Conservation (phyloP, 305 asterid species). For the Ajuga reptans region DNA sequence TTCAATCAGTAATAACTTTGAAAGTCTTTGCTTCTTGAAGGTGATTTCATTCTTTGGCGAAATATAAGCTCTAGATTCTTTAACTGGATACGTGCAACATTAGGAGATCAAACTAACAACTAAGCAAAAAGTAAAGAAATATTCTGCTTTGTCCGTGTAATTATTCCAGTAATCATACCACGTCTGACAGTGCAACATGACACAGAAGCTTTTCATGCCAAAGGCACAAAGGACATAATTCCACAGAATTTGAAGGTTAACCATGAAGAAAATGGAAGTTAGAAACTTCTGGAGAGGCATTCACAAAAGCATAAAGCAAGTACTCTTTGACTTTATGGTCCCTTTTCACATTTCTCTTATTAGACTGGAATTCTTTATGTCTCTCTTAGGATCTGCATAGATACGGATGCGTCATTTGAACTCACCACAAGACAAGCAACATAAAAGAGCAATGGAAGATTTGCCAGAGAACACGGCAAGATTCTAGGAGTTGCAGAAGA, state of each 20-base stretch:
- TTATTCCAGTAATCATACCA: slow-evolving; percentile 44
- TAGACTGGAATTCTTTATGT: slow-evolving; percentile 49
- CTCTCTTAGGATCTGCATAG: slow-evolving; percentile 61
- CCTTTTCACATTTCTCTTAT: slow-evolving; percentile 59
- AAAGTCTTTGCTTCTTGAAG: slow-evolving; percentile 73
- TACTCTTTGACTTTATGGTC: slow-evolving; percentile 57
- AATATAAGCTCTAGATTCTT: slow-evolving; percentile 74
- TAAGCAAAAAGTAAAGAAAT: slow-evolving; percentile 21
- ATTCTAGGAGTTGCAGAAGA: slow-evolving; percentile 8
- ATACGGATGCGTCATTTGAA: slow-evolving; percentile 39
- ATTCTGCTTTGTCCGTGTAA: slow-evolving; percentile 31
- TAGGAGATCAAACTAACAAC: slow-evolving; percentile 47
- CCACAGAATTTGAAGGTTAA: slow-evolving; percentile 31
- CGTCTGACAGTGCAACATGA: slow-evolving; percentile 32
- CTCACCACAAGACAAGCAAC: slow-evolving; percentile 15
- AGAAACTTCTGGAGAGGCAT: slow-evolving; percentile 42
- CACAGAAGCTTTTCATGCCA: slow-evolving; percentile 34
- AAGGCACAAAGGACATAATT: slow-evolving; percentile 28
- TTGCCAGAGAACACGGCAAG: neutral
- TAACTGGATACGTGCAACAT: slow-evolving; percentile 77
- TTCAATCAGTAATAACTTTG: slow-evolving; percentile 60
- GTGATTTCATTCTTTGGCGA: slow-evolving; percentile 76
- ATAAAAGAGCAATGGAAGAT: slow-evolving; percentile 8
- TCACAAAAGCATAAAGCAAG: slow-evolving; percentile 43
- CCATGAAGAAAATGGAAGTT: slow-evolving; percentile 36